Base-by-base conservation (phyloP, 2,329 filamentous ascomycete genomes). In the Metarhizium robertsii region DNA sequence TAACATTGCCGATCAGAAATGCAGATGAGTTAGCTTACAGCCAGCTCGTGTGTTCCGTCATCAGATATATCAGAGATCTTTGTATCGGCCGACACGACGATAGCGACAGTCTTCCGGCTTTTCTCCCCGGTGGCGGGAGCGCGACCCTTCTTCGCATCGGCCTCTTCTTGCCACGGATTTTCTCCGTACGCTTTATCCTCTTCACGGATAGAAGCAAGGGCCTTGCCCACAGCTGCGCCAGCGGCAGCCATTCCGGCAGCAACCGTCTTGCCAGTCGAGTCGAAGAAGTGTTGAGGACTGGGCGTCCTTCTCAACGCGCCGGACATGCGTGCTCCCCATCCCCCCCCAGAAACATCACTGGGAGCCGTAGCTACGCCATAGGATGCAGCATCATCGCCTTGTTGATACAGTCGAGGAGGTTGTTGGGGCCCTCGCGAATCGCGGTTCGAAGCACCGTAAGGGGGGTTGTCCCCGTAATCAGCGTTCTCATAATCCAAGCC, bases 121-220 rank as follows among this genome's bases (percentile, higher is more conserved):
- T 76, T 82, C 53, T 67, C 58, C 56, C 69, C 63, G 42, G 74
- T 61, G 40, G 69, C 47, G 55, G 68, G 56, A 57, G 66, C 61
- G 54, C 74, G 75, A 54, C 78, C 74, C 62, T 75, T 75, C 65
- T 87, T 83, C 51, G 87, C 80, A 63, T 89, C 86, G 25, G 87
- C 89, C 73, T 96, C 92, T 69, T 96, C 91, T 14, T 87, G 91
- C 92, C 92, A 96, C 53, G 90, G 85, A 67, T 90, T 88, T 69
- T 96, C 92, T 60, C 84, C 85, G 68, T 87, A 94, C 53, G 87
- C 87, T 66, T 84, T 85, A 66, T 92, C 88, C 66, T 95, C 91
- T 68, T 96, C 89, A 55, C 88, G 81, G 61, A 95, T 94, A 16
- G 88, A 86, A 54, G 86, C 86, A 61, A 96, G 75, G 30, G 90